A percentile compares a stretch with the other conserved stretches of the same genome.
Evolutionary conservation across 2,329 filamentous ascomycete species (phyloP).

Genomic region (Fusarium chuoi): DNA sequence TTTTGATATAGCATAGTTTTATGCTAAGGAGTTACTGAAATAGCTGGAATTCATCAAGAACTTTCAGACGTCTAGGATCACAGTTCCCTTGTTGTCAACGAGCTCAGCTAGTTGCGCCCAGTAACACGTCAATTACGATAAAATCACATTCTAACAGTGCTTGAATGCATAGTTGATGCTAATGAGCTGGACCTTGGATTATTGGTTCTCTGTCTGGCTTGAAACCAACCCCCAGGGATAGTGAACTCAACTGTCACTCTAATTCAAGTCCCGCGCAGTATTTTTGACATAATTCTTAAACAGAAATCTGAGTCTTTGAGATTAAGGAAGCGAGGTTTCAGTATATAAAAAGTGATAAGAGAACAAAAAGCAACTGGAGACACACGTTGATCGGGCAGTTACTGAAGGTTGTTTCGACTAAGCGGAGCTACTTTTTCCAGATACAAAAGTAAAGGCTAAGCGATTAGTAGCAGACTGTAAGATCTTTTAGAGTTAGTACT

Average conservation of each 20-base stretch:
- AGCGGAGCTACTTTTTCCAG: background rate
- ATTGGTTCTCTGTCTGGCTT: background rate
- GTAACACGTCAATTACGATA: background rate
- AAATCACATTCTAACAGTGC: fast-evolving
- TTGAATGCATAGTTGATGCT: background rate
- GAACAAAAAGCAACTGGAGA: background rate
- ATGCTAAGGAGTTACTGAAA: background rate
- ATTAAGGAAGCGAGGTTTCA: background rate
- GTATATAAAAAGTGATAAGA: background rate
- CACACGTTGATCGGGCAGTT: background rate
- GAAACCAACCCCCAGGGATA: background rate
- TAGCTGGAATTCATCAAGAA: background rate
- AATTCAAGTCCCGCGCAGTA: background rate
- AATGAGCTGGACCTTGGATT: too few relatives aligned
- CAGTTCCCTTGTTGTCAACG: background rate
- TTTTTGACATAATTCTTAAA: too few relatives aligned
- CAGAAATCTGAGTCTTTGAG: background rate
- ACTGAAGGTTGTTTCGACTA: background rate
- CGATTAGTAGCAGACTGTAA: too few relatives aligned
- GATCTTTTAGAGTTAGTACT: background rate
- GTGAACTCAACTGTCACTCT: background rate
- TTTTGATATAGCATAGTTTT: background rate
- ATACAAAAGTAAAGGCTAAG: background rate
- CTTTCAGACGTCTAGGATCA: too few relatives aligned
- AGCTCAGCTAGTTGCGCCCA: background rate